phyloP scores from a whole-genome alignment of 805 yeast species.

The Metschnikowia lachancei region DNA sequence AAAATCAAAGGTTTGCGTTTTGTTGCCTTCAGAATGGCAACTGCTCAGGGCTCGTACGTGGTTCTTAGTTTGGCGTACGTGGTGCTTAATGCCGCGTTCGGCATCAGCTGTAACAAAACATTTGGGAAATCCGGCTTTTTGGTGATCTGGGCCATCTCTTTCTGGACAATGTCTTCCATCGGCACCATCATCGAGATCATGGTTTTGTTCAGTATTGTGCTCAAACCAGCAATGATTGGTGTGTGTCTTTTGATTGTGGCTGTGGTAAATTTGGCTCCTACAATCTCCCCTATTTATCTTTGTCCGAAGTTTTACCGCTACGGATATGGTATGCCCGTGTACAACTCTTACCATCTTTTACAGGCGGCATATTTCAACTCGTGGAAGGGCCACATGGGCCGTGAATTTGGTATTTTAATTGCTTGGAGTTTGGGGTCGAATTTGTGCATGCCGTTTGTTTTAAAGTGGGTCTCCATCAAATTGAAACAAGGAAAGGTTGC shows the following conservation, averaged over 20 bases:
- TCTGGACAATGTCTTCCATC: conserved; percentile 30
- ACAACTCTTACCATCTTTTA: conserved; percentile 29
- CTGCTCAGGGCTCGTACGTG: conserved; percentile 30
- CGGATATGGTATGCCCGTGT: conserved; percentile 40
- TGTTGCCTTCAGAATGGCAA: conserved; percentile 24
- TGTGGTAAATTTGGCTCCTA: conserved; percentile 32
- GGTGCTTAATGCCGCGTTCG: conserved; percentile 30
- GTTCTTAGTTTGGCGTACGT: conserved; percentile 29
- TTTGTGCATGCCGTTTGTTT: conserved; percentile 24
- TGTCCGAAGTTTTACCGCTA: conserved; percentile 32
- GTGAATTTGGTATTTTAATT: conserved; percentile 31
- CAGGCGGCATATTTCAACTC: conserved; percentile 33
- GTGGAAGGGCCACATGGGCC: conserved; percentile 36
- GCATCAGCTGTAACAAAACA: conserved; percentile 20
- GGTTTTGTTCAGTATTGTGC: conserved; percentile 23
- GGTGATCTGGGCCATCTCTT: conserved; percentile 33
- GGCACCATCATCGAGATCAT: conserved; percentile 31
- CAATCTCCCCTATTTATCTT: conserved; percentile 31
- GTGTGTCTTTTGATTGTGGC: conserved; percentile 27
- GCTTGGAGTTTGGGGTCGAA: conserved; percentile 33
- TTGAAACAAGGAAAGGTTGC: conserved; percentile 12
- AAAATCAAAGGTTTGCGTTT: conserved; percentile 28
- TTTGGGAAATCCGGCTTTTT: conserved; percentile 35
- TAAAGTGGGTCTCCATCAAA: conserved; percentile 21
- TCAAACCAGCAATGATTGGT: conserved; percentile 31